Conservation (phyloP, 768 basidiomycete genomes). For the Scleroderma bovista region DNA sequence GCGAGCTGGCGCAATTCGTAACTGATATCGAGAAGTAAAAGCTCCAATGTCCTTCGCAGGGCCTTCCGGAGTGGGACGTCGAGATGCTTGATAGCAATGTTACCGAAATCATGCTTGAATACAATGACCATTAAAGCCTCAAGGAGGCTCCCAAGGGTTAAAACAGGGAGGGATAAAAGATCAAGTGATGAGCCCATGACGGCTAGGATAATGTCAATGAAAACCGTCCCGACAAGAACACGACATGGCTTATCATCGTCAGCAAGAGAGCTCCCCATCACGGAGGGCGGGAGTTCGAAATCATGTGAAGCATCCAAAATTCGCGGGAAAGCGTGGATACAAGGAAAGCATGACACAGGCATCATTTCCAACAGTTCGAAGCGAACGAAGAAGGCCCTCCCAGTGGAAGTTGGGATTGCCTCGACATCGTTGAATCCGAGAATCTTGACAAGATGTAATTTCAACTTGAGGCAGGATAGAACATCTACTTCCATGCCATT, state of each 20-base stretch:
- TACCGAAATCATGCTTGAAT: constrained; percentile 71
- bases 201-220: constrained; percentile 55
- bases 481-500: constrained; percentile 54
- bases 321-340: constrained; percentile 51
- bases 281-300: constrained; percentile 42
- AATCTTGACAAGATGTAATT: constrained; percentile 41
- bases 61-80: constrained; percentile 49
- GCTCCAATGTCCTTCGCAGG: constrained; percentile 44
- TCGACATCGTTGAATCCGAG: constrained; percentile 53
- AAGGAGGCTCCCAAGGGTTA: constrained; percentile 54
- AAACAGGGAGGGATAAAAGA: constrained; percentile 44
- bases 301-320: constrained; percentile 56
- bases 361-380: constrained; percentile 45
- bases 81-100: constrained; percentile 45
- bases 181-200: constrained; percentile 44
- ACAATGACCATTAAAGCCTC: constrained; percentile 61
- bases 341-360: constrained; percentile 42
- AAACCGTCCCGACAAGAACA: constrained; percentile 55
- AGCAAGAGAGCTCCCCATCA: constrained; percentile 33
- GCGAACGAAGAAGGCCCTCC: constrained; percentile 48
- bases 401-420: constrained; percentile 39
- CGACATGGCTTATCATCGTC: constrained; percentile 39
- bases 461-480: constrained; percentile 53
- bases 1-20: constrained; percentile 66
- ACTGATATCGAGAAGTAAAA: constrained; percentile 49